These are phyloP conservation scores for Capsicum baccatum DNA, from an alignment of 257 asterid genomes.

Conservation along the genomic window DNA sequence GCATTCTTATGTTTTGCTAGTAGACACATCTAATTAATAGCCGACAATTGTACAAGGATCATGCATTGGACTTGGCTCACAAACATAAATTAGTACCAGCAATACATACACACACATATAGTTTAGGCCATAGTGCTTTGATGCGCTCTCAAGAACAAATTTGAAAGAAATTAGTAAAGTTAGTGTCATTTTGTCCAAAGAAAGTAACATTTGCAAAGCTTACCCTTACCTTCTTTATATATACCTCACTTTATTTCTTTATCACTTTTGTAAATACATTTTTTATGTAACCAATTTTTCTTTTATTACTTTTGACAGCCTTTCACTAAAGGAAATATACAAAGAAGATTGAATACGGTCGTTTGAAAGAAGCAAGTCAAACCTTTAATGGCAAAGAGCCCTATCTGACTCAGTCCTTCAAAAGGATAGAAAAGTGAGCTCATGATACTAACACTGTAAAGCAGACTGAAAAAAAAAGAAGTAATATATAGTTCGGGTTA, in stretches of 20 bases:
- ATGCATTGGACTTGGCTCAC: background rate
- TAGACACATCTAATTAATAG: conserved; percentile 17
- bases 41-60: background rate
- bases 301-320: conserved; percentile 26
- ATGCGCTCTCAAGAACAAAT: background rate
- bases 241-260: conserved; percentile 11
- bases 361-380: conserved; percentile 21
- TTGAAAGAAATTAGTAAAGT: conserved; percentile 4
- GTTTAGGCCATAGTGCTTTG: background rate
- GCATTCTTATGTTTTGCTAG: conserved; percentile 34
- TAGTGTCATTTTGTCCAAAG: background rate
- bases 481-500: background rate
- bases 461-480: conserved; percentile 11
- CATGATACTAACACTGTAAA: background rate
- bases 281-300: background rate
- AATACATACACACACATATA: background rate
- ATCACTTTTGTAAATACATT: conserved; percentile 22
- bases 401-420: conserved; percentile 17
- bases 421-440: conserved; percentile 25
- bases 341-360: background rate
- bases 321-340: background rate
- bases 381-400: conserved; percentile 17
- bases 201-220: conserved; percentile 12
- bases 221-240: background rate
- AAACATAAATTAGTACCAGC: background rate